phyloP scores from a whole-genome alignment of 164 flowering plant species.

The Stephania yunnanensis region DNA sequence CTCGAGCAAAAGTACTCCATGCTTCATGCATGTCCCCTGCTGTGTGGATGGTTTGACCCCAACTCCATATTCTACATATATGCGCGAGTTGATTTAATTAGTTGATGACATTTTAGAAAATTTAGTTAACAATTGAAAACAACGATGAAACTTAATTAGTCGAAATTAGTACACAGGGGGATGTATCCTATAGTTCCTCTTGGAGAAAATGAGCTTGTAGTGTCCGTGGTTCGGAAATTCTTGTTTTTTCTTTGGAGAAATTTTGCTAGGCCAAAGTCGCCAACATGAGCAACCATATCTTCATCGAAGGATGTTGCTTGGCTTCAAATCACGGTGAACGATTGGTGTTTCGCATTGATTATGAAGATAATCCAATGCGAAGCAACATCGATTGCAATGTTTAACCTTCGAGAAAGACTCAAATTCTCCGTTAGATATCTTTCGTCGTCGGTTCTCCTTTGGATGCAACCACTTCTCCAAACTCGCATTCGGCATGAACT shows the following conservation, averaged over 20 bases:
- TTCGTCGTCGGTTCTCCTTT: too few species aligned
- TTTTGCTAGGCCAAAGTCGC: conserved; percentile 5
- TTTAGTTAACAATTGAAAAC: too few species aligned
- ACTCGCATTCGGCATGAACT: too few species aligned
- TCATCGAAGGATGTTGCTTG: neutral
- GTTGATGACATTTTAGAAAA: too few species aligned
- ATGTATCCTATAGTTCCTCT: conserved; percentile 10
- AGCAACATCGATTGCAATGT: neutral
- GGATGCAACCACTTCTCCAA: neutral
- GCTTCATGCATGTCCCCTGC: too few species aligned
- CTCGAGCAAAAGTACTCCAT: too few species aligned
- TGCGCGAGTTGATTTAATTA: too few species aligned
- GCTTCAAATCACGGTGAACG: neutral
- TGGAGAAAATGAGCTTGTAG: neutral
- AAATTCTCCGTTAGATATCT: too few species aligned
- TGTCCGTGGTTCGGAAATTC: neutral
- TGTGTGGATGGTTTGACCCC: too few species aligned
- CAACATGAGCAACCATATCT: neutral
- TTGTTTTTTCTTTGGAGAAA: neutral
- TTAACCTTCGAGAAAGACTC: neutral
- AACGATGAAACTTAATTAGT: too few species aligned
- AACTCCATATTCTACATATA: too few species aligned
- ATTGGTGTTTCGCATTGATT: neutral
- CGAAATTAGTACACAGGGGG: conserved; percentile 1
- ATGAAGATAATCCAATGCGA: conserved; percentile 1